These are phyloP conservation scores for Xanthoconium purpureum DNA, from an alignment of 768 basidiomycete genomes.

Conservation along the genomic window DNA sequence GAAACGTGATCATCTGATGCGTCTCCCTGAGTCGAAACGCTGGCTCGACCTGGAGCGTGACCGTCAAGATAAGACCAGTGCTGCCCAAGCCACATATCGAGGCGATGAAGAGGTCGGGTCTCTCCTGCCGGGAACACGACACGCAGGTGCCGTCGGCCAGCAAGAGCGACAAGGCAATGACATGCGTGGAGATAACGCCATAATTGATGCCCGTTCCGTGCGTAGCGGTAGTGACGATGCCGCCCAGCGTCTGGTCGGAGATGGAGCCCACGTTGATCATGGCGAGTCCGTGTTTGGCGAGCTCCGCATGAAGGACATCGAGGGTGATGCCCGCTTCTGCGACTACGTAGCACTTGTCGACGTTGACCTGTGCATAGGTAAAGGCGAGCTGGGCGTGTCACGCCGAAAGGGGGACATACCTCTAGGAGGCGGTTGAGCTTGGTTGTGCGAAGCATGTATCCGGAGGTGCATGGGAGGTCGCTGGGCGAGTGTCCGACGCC, in stretches of 20 bases:
- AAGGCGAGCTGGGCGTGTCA: background rate
- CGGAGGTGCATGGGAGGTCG: conserved; percentile 88
- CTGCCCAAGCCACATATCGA: conserved; percentile 88
- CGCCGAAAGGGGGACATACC: conserved; percentile 45
- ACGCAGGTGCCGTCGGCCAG: conserved; percentile 73
- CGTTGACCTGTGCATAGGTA: conserved; percentile 54
- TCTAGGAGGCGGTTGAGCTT: conserved; percentile 70
- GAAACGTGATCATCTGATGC: conserved; percentile 60
- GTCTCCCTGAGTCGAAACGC: conserved; percentile 79
- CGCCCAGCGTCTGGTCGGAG: conserved; percentile 92
- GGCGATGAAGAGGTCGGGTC: conserved; percentile 79
- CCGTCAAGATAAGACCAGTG: conserved; percentile 81
- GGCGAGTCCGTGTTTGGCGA: conserved; percentile 68
- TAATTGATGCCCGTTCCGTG: conserved; percentile 86
- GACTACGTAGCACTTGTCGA: conserved; percentile 60
- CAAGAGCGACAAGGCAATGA: conserved; percentile 70
- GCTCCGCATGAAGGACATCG: conserved; percentile 63
- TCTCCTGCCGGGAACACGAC: conserved; percentile 59
- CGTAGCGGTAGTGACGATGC: conserved; percentile 89
- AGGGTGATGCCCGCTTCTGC: conserved; percentile 81
- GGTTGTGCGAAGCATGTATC: conserved; percentile 80
- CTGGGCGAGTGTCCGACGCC: conserved; percentile 93
- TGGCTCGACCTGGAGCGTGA: conserved; percentile 75
- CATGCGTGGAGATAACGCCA: conserved; percentile 79
- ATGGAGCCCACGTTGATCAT: conserved; percentile 95